phyloP scores from a whole-genome alignment of 768 basidiomycete genomes.

The Rhodotorula toruloides region DNA sequence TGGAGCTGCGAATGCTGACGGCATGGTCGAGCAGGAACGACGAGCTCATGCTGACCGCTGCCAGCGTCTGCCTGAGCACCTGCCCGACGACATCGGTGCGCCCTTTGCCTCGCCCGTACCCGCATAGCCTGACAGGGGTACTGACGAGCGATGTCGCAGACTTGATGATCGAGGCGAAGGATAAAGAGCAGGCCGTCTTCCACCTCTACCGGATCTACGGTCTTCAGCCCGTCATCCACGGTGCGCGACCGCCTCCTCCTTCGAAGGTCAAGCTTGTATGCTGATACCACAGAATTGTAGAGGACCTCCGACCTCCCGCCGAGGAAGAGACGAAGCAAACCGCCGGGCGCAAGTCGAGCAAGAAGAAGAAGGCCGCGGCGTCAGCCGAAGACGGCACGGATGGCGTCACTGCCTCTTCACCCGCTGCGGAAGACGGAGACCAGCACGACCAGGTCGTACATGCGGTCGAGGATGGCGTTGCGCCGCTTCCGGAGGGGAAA shows the following conservation, averaged over 20 bases:
- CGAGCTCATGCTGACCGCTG: slow-evolving; percentile 84
- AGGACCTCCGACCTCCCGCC: slow-evolving; percentile 51
- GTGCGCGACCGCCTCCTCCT: slow-evolving; percentile 1
- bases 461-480: slow-evolving; percentile 7
- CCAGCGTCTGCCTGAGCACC: slow-evolving; percentile 57
- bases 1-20: not conserved
- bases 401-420: not conserved
- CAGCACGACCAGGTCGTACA: not conserved
- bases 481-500: slow-evolving; percentile 15
- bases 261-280: not conserved
- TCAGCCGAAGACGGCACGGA: not conserved
- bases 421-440: not conserved
- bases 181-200: slow-evolving; percentile 89
- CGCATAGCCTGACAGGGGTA: too few relatives aligned
- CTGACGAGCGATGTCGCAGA: slow-evolving; percentile 18
- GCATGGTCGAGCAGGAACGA: slow-evolving; percentile 1
- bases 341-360: slow-evolving; percentile 31
- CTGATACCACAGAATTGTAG: slow-evolving; percentile 19
- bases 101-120: not conserved
- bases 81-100: slow-evolving; percentile 46
- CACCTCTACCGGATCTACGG: slow-evolving; percentile 73
- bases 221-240: slow-evolving; percentile 61
- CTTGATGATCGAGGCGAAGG: slow-evolving; percentile 59
- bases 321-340: slow-evolving; percentile 50
- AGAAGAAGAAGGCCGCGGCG: slow-evolving; percentile 4